Percentiles rank a stretch among this genome's conserved stretches.
Evolutionary conservation across 768 basidiomycete species (phyloP).

Genomic region (Leccinum ochraceum): DNA sequence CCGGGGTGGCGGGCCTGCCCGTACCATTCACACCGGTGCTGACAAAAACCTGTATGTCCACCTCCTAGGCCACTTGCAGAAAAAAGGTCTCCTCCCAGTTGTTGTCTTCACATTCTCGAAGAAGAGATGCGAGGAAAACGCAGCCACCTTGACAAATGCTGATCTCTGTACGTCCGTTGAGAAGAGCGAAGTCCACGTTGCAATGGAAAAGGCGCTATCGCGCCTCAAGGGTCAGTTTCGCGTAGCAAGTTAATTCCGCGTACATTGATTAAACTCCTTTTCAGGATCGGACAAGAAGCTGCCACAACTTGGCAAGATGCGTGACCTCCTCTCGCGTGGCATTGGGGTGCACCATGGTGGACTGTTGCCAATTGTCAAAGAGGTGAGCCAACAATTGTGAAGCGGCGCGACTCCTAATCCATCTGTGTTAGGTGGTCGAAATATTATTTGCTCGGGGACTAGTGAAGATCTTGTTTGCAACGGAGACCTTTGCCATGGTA

Average conservation of each 20-base stretch:
- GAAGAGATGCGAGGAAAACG: constrained; percentile 96
- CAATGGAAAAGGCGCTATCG: constrained; percentile 88
- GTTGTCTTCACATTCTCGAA: constrained; percentile 98
- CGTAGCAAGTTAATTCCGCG: neutral
- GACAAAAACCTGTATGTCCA: constrained; percentile 97
- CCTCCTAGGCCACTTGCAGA: constrained; percentile 81
- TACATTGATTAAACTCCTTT: constrained; percentile 7
- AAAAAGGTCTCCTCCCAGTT: constrained; percentile 85
- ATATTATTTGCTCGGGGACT: constrained; percentile 93
- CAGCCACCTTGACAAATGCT: constrained; percentile 80
- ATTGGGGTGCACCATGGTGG: constrained; percentile 99
- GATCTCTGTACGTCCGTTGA: constrained; percentile 89
- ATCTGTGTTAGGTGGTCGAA: constrained; percentile 75
- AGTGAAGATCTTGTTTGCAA: constrained; percentile 96
- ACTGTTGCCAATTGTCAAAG: constrained; percentile 94
- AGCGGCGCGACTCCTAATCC: constrained; percentile 2
- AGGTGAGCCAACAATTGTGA: constrained; percentile 49
- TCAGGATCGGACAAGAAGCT: constrained; percentile 88
- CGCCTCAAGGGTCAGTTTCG: constrained; percentile 75
- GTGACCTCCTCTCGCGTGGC: constrained; percentile 85
- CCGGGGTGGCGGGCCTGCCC: constrained; percentile 47
- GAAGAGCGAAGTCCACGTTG: constrained; percentile 96
- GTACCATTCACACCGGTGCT: constrained; percentile 63
- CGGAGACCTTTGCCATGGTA: constrained; percentile 99
- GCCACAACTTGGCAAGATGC: constrained; percentile 91